Percentiles rank a stretch among this genome's conserved stretches.
phyloP scores from a whole-genome alignment of 495 filamentous ascomycete species.

The Daldinia loculata region DNA sequence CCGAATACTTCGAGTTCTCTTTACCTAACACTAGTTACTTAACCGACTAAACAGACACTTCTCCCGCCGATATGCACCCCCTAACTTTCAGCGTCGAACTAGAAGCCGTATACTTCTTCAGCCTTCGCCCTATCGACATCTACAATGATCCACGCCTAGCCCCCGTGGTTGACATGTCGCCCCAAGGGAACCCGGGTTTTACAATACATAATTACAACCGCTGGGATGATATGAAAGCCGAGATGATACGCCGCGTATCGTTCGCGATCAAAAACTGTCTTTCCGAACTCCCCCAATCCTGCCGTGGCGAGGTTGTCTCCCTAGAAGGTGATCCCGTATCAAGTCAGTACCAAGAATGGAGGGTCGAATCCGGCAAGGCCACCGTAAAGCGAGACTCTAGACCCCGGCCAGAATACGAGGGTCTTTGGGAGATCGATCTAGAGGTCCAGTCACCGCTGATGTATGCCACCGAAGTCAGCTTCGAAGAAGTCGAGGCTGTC shows the following conservation, averaged over 20 bases:
- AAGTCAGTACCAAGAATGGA: background rate
- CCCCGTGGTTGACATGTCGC: background rate
- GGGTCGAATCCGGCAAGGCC: background rate
- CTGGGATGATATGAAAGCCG: background rate
- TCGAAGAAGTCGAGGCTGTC: constrained; percentile 17
- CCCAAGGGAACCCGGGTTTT: background rate
- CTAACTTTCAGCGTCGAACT: constrained; percentile 18
- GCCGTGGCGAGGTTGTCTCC: background rate
- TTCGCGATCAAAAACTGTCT: background rate
- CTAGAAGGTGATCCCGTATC: background rate
- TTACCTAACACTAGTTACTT: too few species aligned
- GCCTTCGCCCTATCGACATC: background rate
- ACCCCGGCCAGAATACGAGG: background rate
- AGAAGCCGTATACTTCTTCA: constrained; percentile 17
- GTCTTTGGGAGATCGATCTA: background rate
- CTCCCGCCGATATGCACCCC: background rate
- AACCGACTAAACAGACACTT: too few species aligned
- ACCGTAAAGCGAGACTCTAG: background rate
- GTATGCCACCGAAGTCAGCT: constrained; percentile 3
- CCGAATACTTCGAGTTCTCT: too few species aligned
- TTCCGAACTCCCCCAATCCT: background rate
- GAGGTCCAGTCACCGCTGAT: constrained; percentile 14
- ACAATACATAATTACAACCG: background rate
- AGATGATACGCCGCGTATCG: background rate
- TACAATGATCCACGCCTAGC: background rate